Conservation (phyloP, 2,329 filamentous ascomycete genomes). For the Periconia macrospinosa region DNA sequence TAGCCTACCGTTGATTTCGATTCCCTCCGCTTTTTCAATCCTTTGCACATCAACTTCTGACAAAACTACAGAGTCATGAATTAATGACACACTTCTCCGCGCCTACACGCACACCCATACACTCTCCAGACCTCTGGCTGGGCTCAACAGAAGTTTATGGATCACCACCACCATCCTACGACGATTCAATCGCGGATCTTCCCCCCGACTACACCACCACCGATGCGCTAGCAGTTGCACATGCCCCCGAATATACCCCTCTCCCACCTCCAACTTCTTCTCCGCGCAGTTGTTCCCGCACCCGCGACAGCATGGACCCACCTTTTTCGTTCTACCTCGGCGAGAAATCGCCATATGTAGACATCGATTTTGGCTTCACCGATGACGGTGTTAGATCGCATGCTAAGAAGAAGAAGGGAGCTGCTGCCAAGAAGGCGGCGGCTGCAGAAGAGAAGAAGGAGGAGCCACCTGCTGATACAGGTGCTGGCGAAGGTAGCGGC, state of each 20-base stretch:
- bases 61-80: slow-evolving; percentile 24
- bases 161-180: slow-evolving; percentile 46
- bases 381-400: slow-evolving; percentile 56
- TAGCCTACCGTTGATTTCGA: not conserved
- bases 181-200: slow-evolving; percentile 46
- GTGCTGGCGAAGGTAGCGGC: slow-evolving; percentile 36
- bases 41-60: slow-evolving; percentile 21
- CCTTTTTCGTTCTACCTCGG: slow-evolving; percentile 32
- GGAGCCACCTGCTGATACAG: slow-evolving; percentile 26
- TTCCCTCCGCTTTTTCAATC: not conserved
- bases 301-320: slow-evolving; percentile 31
- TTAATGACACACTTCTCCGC: slow-evolving; percentile 21
- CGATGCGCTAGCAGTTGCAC: slow-evolving; percentile 44
- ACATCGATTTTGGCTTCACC: slow-evolving; percentile 61
- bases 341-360: slow-evolving; percentile 38
- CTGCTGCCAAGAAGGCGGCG: slow-evolving; percentile 30
- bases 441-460: slow-evolving; percentile 54
- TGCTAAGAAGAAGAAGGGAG: slow-evolving; percentile 56
- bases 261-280: slow-evolving; percentile 37
- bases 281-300: slow-evolving; percentile 23
- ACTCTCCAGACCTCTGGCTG: slow-evolving; percentile 30
- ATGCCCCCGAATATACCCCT: slow-evolving; percentile 32
- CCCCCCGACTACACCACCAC: slow-evolving; percentile 51
- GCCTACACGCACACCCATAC: slow-evolving; percentile 17
- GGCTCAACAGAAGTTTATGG: slow-evolving; percentile 20